Percentiles rank a stretch among this genome's conserved stretches.
Conservation (phyloP, 192 early-diverging fungal genomes). For the Helicostylum pulchrum region DNA sequence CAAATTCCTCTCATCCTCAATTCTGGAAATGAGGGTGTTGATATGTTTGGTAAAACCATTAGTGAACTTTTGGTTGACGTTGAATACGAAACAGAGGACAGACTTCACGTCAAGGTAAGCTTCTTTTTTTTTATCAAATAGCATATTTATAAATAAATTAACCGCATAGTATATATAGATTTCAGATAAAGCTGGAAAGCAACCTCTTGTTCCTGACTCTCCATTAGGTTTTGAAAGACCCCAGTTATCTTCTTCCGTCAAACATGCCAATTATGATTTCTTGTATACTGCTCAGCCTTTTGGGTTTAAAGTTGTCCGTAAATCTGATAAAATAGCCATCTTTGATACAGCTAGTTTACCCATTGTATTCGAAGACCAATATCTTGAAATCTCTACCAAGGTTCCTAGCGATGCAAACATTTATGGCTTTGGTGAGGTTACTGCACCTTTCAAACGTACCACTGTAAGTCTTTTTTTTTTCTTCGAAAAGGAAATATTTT, state of each 20-base stretch:
- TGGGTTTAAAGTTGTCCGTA: conserved; percentile 40
- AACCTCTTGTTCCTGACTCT: conserved; percentile 28
- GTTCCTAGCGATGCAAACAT: conserved; percentile 58
- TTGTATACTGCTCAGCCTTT: conserved; percentile 37
- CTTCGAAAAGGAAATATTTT: background rate
- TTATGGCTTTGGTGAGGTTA: conserved; percentile 65
- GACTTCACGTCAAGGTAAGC: conserved; percentile 53
- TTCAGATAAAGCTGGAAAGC: conserved; percentile 17
- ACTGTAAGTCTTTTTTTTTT: conserved; percentile 17
- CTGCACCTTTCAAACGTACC: conserved; percentile 50
- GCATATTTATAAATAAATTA: background rate
- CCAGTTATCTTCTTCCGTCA: background rate
- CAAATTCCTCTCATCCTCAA: conserved; percentile 19
- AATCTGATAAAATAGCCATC: conserved; percentile 33
- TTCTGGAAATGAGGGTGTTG: background rate
- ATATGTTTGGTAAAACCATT: conserved; percentile 47
- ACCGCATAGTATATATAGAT: conserved; percentile 1
- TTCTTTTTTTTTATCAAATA: background rate
- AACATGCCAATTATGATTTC: conserved; percentile 23
- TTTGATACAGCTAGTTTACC: conserved; percentile 43
- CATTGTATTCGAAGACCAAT: conserved; percentile 64
- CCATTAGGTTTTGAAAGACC: conserved; percentile 25
- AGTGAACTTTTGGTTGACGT: conserved; percentile 41
- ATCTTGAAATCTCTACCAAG: conserved; percentile 58
- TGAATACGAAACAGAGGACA: conserved; percentile 47